Conservation (phyloP, 2,329 filamentous ascomycete genomes). For the Aspergillus ruber region DNA sequence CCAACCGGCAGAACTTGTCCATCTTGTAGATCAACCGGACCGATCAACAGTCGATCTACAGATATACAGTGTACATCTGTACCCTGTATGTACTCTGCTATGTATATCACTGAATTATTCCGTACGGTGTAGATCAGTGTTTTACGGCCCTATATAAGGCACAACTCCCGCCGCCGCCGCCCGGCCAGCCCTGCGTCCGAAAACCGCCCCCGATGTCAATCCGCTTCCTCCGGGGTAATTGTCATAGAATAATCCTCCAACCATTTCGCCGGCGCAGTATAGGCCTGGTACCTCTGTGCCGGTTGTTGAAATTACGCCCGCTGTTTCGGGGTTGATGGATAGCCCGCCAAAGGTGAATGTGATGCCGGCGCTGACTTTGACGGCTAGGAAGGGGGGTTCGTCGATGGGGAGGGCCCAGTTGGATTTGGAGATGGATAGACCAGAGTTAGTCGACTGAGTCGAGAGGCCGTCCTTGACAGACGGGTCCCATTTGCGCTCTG, state of each 20-base stretch:
- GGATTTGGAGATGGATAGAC: slow-evolving; percentile 51
- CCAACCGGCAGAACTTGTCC: no score
- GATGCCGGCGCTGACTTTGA: slow-evolving; percentile 59
- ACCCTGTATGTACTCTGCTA: background rate
- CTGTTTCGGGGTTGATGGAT: slow-evolving; percentile 49
- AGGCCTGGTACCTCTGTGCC: slow-evolving; percentile 48
- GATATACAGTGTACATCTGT: no score
- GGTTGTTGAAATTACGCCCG: slow-evolving; percentile 45
- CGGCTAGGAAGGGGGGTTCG: slow-evolving; percentile 54
- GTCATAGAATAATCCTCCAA: slow-evolving; percentile 58
- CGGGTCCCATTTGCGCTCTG: slow-evolving; percentile 48
- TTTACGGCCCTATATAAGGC: background rate
- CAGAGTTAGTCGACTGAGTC: slow-evolving; percentile 45
- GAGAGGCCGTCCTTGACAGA: slow-evolving; percentile 56
- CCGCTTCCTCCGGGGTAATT: slow-evolving; percentile 61
- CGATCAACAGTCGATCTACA: no score
- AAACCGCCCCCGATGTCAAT: slow-evolving; percentile 54
- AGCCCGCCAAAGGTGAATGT: slow-evolving; percentile 65
- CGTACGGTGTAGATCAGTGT: no score
- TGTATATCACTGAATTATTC: background rate
- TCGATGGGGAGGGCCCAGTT: slow-evolving; percentile 60
- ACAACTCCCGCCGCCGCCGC: slow-evolving; percentile 22
- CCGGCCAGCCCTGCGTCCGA: slow-evolving; percentile 42
- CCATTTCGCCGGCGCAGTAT: slow-evolving; percentile 59
- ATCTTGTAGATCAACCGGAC: no score